Conservation (phyloP, 768 basidiomycete genomes). For the Hysterangium stoloniferum region DNA sequence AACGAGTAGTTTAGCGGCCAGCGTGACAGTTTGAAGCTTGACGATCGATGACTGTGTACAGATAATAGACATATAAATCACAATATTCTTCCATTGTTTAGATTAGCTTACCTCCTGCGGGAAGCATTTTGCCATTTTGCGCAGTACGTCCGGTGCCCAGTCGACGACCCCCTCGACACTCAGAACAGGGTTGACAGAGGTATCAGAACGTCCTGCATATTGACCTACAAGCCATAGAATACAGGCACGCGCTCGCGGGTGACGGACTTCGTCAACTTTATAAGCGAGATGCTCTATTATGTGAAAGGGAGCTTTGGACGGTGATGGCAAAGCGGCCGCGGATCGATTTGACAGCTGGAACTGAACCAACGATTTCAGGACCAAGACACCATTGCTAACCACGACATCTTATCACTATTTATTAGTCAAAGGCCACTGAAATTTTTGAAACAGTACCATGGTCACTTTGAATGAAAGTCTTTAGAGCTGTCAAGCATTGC, state of each 20-base stretch:
- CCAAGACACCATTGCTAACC: constrained; percentile 74
- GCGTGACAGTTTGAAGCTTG: constrained; percentile 76
- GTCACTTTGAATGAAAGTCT: constrained; percentile 69
- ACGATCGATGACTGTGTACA: constrained; percentile 46
- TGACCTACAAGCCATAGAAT: constrained; percentile 93
- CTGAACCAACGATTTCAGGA: constrained; percentile 80
- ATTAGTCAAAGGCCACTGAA: constrained; percentile 1
- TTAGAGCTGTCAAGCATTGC: constrained; percentile 69
- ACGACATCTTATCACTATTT: constrained; percentile 48
- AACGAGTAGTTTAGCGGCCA: constrained; percentile 80
- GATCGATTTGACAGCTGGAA: constrained; percentile 40
- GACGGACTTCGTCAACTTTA: constrained; percentile 70
- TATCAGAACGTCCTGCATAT: constrained; percentile 44
- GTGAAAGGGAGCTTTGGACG: constrained; percentile 36
- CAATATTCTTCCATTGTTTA: background rate
- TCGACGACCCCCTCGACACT: constrained; percentile 51
- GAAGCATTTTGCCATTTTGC: constrained; percentile 74
- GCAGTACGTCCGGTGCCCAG: constrained; percentile 86
- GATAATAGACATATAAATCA: constrained; percentile 1
- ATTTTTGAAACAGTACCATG: constrained; percentile 43
- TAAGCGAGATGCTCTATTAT: constrained; percentile 78
- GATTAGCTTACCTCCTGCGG: constrained; percentile 47
- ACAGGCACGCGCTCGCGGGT: constrained; percentile 76
- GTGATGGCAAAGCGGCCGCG: constrained; percentile 16
- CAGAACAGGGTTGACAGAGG: constrained; percentile 12